Conservation (phyloP, 371 early-diverging fungal genomes). For the Mucor saturninus region DNA sequence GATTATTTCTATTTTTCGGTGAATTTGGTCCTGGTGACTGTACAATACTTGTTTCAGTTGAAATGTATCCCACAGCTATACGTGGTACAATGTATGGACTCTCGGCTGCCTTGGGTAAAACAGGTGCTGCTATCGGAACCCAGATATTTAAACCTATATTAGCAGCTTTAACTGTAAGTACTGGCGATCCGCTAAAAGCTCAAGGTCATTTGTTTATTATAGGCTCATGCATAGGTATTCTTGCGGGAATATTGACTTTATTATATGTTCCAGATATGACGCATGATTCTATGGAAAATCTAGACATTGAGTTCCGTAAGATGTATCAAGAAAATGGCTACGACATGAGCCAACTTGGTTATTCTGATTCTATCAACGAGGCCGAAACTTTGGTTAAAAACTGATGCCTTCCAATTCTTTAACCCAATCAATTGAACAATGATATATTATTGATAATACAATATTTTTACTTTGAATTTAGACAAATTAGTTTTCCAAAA, state of each 20-base stretch:
- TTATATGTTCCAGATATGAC: slow-evolving; percentile 42
- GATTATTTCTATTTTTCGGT: slow-evolving; percentile 61
- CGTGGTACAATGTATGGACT: slow-evolving; percentile 69
- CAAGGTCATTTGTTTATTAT: slow-evolving; percentile 34
- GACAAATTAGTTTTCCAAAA: too few species aligned
- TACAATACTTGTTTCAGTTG: slow-evolving; percentile 51
- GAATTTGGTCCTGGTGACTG: slow-evolving; percentile 66
- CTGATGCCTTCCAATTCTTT: too few species aligned
- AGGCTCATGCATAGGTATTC: slow-evolving; percentile 43
- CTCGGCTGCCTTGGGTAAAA: slow-evolving; percentile 62
- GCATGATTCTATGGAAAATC: slow-evolving; percentile 51
- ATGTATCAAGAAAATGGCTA: too few species aligned
- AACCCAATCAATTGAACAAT: too few species aligned
- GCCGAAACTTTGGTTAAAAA: too few species aligned
- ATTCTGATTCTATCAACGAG: too few species aligned
- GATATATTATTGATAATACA: too few species aligned
- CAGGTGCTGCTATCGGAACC: slow-evolving; percentile 58
- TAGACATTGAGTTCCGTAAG: slow-evolving; percentile 53
- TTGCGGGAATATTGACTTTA: slow-evolving; percentile 36
- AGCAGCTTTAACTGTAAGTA: slow-evolving; percentile 37
- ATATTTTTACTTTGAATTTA: too few species aligned
- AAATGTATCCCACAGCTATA: slow-evolving; percentile 62
- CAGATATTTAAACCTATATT: slow-evolving; percentile 49
- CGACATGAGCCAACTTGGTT: too few species aligned
- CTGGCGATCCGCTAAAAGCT: slow-evolving; percentile 31